These are phyloP conservation scores for Nothophoma quercina DNA, from an alignment of 2,329 filamentous ascomycete genomes.

Conservation along the genomic window DNA sequence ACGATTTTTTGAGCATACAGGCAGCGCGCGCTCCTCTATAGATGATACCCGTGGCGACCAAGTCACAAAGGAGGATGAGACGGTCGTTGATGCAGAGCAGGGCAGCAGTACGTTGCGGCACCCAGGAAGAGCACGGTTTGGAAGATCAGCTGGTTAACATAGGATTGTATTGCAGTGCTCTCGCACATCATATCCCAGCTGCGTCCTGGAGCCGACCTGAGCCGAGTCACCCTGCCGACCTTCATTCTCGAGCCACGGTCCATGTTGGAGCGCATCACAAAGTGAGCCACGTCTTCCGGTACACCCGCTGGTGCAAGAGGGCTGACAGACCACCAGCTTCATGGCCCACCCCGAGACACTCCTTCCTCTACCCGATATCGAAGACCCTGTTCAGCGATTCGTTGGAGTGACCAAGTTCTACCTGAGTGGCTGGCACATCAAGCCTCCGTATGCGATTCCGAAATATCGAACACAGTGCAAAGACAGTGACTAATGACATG, in stretches of 20 bases:
- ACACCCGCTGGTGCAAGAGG: neutral
- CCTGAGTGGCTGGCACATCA: slow-evolving; percentile 98
- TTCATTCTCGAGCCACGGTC: slow-evolving; percentile 98
- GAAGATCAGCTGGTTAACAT: slow-evolving; percentile 23
- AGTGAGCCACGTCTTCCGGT: slow-evolving; percentile 65
- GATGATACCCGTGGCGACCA: slow-evolving; percentile 48
- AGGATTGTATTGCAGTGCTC: slow-evolving; percentile 68
- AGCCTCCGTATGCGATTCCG: slow-evolving; percentile 79
- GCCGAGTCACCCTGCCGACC: slow-evolving; percentile 91
- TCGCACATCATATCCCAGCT: slow-evolving; percentile 97
- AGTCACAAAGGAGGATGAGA: slow-evolving; percentile 68
- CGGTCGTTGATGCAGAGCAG: slow-evolving; percentile 87
- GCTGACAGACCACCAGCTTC: slow-evolving; percentile 69
- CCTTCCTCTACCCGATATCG: slow-evolving; percentile 82
- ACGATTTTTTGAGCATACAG: slow-evolving; percentile 25
- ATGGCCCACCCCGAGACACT: slow-evolving; percentile 99
- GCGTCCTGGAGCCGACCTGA: slow-evolving; percentile 92
- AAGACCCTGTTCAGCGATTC: slow-evolving; percentile 89
- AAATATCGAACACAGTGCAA: slow-evolving; percentile 5
- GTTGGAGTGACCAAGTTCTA: slow-evolving; percentile 98
- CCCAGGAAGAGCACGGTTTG: neutral
- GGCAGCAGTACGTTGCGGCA: slow-evolving; percentile 76
- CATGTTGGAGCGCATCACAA: slow-evolving; percentile 98
- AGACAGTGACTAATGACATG: slow-evolving; percentile 35
- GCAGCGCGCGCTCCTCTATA: slow-evolving; percentile 53